phyloP scores from a whole-genome alignment of 805 yeast genomes.

The Cyberlindnera misumaiensis region DNA sequence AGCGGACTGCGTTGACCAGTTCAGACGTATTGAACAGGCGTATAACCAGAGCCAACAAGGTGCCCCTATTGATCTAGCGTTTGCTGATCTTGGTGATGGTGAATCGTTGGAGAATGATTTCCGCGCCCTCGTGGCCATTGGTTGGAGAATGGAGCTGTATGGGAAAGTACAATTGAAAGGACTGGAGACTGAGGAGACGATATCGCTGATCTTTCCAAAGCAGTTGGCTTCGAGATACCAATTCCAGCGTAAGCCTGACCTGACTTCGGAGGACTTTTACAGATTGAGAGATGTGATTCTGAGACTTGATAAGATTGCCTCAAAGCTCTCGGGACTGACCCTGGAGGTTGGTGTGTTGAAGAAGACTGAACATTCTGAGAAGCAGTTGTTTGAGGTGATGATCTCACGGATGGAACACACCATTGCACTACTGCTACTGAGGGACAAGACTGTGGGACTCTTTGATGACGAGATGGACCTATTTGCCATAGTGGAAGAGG shows the following conservation, averaged over 20 bases:
- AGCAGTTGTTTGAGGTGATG: constrained; percentile 54
- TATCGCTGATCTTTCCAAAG: constrained; percentile 73
- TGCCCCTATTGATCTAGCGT: constrained; percentile 31
- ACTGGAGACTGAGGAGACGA: constrained; percentile 83
- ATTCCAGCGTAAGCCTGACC: constrained; percentile 28
- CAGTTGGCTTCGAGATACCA: constrained; percentile 55
- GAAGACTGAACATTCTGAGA: constrained; percentile 35
- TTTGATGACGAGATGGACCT: constrained; percentile 12
- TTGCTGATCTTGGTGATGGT: constrained; percentile 38
- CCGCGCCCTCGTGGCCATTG: constrained; percentile 56
- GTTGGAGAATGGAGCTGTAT: constrained; percentile 57
- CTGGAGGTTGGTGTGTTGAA: constrained; percentile 16
- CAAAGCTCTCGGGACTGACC: constrained; percentile 40
- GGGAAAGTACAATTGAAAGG: constrained; percentile 94
- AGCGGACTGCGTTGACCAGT: constrained; percentile 71
- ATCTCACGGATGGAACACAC: constrained; percentile 64
- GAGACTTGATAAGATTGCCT: constrained; percentile 51
- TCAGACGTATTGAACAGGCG: constrained; percentile 45
- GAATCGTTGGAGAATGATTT: constrained; percentile 61
- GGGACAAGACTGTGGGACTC: constrained; percentile 30
- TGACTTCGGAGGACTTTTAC: constrained; percentile 36
- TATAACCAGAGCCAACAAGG: constrained; percentile 7
- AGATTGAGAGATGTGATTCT: constrained; percentile 49
- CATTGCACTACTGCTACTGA: constrained; percentile 37
- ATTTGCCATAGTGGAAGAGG: constrained; percentile 16